A percentile compares a stretch with the other conserved stretches of the same genome.
phyloP scores from a whole-genome alignment of 2,329 filamentous ascomycete species.

The Penicillium griseofulvum region DNA sequence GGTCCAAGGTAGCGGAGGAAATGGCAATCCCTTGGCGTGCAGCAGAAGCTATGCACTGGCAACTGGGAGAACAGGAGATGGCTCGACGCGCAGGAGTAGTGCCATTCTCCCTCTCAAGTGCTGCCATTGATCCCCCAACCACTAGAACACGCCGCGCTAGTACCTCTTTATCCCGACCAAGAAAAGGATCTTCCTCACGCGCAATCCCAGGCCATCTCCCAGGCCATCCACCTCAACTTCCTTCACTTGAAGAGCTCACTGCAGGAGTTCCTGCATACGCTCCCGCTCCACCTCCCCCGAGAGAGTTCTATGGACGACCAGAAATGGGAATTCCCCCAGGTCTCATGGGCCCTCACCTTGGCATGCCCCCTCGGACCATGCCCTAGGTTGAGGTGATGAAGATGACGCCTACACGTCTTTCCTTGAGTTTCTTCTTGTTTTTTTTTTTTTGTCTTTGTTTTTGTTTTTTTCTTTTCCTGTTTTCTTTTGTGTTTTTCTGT shows the following conservation, averaged over 20 bases:
- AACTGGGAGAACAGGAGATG: constrained; percentile 91
- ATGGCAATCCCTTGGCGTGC: constrained; percentile 94
- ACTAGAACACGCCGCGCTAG: constrained; percentile 39
- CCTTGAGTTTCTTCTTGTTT: constrained; percentile 14
- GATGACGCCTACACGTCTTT: constrained; percentile 26
- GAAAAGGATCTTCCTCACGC: constrained; percentile 40
- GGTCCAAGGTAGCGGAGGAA: constrained; percentile 91
- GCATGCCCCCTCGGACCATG: constrained; percentile 38
- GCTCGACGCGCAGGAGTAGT: constrained; percentile 84
- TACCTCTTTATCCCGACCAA: constrained; percentile 38
- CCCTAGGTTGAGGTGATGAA: constrained; percentile 27
- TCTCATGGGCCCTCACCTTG: constrained; percentile 32
- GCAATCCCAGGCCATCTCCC: constrained; percentile 32
- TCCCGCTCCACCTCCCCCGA: constrained; percentile 33
- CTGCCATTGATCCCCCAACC: constrained; percentile 51
- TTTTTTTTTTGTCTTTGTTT: background rate
- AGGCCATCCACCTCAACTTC: constrained; percentile 35
- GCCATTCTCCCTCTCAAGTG: constrained; percentile 70
- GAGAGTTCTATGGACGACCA: constrained; percentile 38
- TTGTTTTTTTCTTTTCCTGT: background rate
- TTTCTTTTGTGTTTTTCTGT: constrained; percentile 23
- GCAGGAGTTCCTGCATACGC: constrained; percentile 48
- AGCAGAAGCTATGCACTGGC: constrained; percentile 98
- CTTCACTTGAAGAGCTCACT: constrained; percentile 48
- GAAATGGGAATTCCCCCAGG: constrained; percentile 31